Conservation (phyloP, 1,284 basidiomycete genomes). For the Trametes polyzona region DNA sequence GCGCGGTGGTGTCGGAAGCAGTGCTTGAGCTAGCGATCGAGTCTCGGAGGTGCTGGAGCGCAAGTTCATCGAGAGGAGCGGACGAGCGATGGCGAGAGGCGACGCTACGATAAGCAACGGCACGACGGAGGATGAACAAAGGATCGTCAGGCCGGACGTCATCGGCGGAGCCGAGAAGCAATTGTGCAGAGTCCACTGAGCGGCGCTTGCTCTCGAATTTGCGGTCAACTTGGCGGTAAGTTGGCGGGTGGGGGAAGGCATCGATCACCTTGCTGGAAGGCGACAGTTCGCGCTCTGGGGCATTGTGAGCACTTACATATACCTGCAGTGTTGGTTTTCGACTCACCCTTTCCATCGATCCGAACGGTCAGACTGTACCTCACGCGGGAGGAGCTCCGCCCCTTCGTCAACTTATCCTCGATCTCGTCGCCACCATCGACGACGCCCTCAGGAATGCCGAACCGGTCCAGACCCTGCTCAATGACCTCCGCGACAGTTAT, state of each 20-base stretch:
- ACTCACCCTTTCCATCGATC: slow-evolving; percentile 66
- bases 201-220: slow-evolving; percentile 79
- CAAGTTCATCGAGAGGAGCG: slow-evolving; percentile 77
- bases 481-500: slow-evolving; percentile 96
- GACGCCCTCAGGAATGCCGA: slow-evolving; percentile 93
- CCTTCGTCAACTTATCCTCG: slow-evolving; percentile 86
- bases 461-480: slow-evolving; percentile 88
- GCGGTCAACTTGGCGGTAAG: slow-evolving; percentile 65
- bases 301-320: slow-evolving; percentile 5
- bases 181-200: slow-evolving; percentile 80
- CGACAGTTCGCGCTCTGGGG: slow-evolving; percentile 72
- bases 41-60: slow-evolving; percentile 69
- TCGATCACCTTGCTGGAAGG: slow-evolving; percentile 85
- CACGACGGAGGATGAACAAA: slow-evolving; percentile 84
- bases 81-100: slow-evolving; percentile 68
- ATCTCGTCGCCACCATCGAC: slow-evolving; percentile 98
- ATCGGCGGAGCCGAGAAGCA: slow-evolving; percentile 69
- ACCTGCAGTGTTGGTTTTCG: no score
- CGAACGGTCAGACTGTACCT: slow-evolving; percentile 78
- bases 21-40: slow-evolving; percentile 54
- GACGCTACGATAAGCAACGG: slow-evolving; percentile 70
- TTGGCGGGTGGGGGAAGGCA: slow-evolving; percentile 79
- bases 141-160: slow-evolving; percentile 87
- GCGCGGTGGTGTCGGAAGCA: slow-evolving; percentile 45
- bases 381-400: slow-evolving; percentile 78